These are phyloP conservation scores for Euphorbia tirucalli DNA, from an alignment of 345 rosid species.

Conservation along the genomic window DNA sequence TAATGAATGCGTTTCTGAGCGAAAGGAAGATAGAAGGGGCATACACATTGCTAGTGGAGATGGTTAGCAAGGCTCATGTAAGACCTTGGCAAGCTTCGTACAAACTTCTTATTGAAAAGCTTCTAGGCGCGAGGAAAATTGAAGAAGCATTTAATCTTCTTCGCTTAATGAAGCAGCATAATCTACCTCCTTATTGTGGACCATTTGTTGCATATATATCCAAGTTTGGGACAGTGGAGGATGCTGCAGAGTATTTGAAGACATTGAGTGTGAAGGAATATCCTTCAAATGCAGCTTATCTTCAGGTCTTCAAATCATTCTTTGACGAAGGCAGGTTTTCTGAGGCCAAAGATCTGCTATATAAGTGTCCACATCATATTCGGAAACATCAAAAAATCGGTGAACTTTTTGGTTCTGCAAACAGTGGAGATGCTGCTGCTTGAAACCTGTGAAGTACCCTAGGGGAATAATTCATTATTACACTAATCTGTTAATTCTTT, in stretches of 20 bases:
- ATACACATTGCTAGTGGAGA: slow-evolving; percentile 49
- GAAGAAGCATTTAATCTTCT: slow-evolving; percentile 81
- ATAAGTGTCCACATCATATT: slow-evolving; percentile 71
- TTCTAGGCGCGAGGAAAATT: slow-evolving; percentile 57
- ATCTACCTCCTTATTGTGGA: slow-evolving; percentile 55
- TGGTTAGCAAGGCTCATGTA: slow-evolving; percentile 47
- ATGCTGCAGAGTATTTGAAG: slow-evolving; percentile 63
- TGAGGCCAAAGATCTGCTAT: slow-evolving; percentile 71
- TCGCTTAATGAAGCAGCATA: slow-evolving; percentile 64
- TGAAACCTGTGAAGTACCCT: too few species aligned
- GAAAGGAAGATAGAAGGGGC: slow-evolving; percentile 68
- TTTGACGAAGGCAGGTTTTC: slow-evolving; percentile 69
- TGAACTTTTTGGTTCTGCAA: slow-evolving; percentile 57
- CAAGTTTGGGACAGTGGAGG: slow-evolving; percentile 66
- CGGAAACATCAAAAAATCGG: slow-evolving; percentile 57
- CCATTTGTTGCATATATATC: slow-evolving; percentile 66
- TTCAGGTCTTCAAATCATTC: slow-evolving; percentile 53
- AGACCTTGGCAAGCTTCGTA: slow-evolving; percentile 88
- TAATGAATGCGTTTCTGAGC: slow-evolving; percentile 58
- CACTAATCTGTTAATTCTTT: too few species aligned
- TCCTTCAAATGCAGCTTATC: slow-evolving; percentile 58
- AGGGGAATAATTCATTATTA: too few species aligned
- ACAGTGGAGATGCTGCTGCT: slow-evolving; percentile 8
- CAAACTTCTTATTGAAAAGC: slow-evolving; percentile 67
- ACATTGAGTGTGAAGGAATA: slow-evolving; percentile 57